Percentiles rank a stretch among this genome's conserved stretches.
phyloP scores from a whole-genome alignment of 2,329 filamentous ascomycete genomes.

The Phialophora verrucosa region DNA sequence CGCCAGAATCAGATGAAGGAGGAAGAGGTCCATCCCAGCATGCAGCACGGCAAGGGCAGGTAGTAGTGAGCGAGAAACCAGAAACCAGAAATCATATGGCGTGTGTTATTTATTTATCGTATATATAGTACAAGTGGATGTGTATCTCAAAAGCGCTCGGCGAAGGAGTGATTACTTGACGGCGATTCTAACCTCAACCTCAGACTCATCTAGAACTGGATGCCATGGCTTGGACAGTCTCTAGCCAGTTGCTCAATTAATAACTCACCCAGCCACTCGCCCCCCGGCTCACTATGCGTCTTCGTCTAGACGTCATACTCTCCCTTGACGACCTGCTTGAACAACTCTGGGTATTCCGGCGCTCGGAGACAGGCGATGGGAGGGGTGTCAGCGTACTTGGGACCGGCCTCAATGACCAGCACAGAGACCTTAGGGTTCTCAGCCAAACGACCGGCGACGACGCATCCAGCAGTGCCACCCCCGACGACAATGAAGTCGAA shows the following conservation, averaged over 20 bases:
- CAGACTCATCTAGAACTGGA: neutral
- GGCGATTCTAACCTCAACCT: neutral
- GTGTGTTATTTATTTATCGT: neutral
- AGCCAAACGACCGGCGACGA: constrained; percentile 59
- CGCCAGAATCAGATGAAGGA: neutral
- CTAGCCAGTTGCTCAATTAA: neutral
- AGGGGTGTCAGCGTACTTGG: constrained; percentile 36
- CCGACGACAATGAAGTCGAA: constrained; percentile 43
- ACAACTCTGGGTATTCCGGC: constrained; percentile 39
- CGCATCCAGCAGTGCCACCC: constrained; percentile 56
- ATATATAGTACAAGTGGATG: neutral
- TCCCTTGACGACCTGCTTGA: neutral
- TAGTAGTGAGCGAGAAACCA: too few species aligned
- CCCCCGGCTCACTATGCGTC: neutral
- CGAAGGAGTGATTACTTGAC: neutral
- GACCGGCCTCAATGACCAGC: constrained; percentile 48
- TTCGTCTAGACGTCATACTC: neutral
- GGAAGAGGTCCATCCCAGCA: neutral
- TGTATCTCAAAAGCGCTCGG: neutral
- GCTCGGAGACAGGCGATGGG: neutral
- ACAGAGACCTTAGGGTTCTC: constrained; percentile 56
- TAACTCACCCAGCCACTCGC: neutral
- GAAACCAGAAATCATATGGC: neutral
- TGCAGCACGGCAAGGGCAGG: neutral
- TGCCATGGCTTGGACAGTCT: neutral